phyloP scores from a whole-genome alignment of 2,329 filamentous ascomycete species.

The Elsinoe perseae region DNA sequence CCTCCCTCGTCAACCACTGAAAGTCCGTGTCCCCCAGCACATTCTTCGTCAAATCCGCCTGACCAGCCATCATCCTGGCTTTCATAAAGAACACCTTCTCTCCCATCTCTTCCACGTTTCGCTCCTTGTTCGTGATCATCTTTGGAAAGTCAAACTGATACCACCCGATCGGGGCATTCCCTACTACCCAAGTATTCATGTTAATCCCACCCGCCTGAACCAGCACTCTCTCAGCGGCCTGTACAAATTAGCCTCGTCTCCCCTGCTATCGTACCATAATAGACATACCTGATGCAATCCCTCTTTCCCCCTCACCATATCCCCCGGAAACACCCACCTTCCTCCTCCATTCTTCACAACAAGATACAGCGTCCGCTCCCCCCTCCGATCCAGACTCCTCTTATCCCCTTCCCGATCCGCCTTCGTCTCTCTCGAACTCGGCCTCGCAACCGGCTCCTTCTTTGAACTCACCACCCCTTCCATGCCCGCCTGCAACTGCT shows the following conservation, averaged over 20 bases:
- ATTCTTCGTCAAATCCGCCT: constrained; percentile 70
- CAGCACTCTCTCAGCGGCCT: constrained; percentile 78
- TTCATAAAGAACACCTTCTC: constrained; percentile 95
- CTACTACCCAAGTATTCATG: constrained; percentile 99
- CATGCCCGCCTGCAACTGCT: background rate
- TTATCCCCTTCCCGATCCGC: constrained; percentile 70
- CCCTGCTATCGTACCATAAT: background rate
- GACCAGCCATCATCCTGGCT: constrained; percentile 92
- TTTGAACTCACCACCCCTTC: constrained; percentile 2
- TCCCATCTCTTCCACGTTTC: constrained; percentile 45
- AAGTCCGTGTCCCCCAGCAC: constrained; percentile 69
- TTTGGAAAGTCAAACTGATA: constrained; percentile 51
- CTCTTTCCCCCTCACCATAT: constrained; percentile 61
- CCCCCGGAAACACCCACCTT: constrained; percentile 75
- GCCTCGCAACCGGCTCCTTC: constrained; percentile 52
- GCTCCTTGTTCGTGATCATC: constrained; percentile 25
- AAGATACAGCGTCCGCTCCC: constrained; percentile 80
- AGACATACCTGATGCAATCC: constrained; percentile 70
- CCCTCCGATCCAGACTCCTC: constrained; percentile 66
- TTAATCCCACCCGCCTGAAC: constrained; percentile 73
- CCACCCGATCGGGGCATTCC: constrained; percentile 81
- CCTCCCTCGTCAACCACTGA: constrained; percentile 86
- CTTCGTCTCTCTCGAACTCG: constrained; percentile 62
- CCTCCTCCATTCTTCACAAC: constrained; percentile 67
- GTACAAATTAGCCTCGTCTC: constrained; percentile 14